Evolutionary conservation across 2,329 filamentous ascomycete genomes (phyloP), one percentile per base, ranked within the genome.

Genomic region (Stachybotrys elegans): DNA sequence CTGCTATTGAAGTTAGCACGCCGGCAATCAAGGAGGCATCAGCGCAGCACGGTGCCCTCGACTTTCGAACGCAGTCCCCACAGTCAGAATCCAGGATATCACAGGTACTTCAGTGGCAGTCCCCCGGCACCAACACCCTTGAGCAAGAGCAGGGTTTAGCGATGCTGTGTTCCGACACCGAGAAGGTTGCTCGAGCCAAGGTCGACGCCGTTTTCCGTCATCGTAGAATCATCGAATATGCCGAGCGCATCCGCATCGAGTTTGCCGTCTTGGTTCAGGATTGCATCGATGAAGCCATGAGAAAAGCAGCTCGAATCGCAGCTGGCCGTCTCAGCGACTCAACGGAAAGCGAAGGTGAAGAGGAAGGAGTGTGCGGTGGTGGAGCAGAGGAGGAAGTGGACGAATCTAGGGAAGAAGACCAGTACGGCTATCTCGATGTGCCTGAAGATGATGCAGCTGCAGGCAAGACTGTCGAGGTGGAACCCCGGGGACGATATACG

Each of bases 61-160:
- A 95, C 50, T 83, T 97, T 50, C 83, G 92, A 38, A 95, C 92
- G 0, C 87, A 96, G 60, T 98, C 93, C 5, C 93, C 93, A 0
- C 88, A 96, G 59, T 98, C 94, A 0, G 93, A 98, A 61, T 93
- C 88, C 35, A 84, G 92, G 23, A 94, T 97, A 54, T 87, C 88
- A 2, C 93, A 98, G 63, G 91, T 98, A 6, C 65, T 94, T 53
- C 90, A 96, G 61, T 98, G 94, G 93, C 90, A 95, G 58, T 95
- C 92, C 5, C 93, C 93, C 1, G 91, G 88, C 56, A 86, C 85
- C 40, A 92, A 92, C 57, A 93, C 90, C 0, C 69, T 95, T 14
- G 93, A 98, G 50, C 90, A 96, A 61, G 92, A 97, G 60, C 88
- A 94, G 58, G 93, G 93, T 0, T 71, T 98, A 20, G 85, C 89